Base-by-base conservation (phyloP, 331 rosid genomes). In the Erythrophleum ivorense region DNA sequence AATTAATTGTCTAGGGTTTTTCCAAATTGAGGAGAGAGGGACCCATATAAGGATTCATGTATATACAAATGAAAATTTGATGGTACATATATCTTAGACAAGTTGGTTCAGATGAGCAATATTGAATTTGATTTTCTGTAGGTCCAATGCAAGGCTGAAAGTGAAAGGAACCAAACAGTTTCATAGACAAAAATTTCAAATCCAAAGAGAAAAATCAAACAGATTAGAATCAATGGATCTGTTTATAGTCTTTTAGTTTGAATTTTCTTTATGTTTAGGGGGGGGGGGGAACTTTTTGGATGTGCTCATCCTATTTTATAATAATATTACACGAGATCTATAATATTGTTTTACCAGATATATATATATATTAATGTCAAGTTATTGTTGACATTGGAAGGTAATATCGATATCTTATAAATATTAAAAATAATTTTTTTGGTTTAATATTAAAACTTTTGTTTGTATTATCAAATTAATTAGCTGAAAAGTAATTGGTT, bases 61-160 rank as follows among this genome's bases (percentile, higher is more conserved):
- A 71, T 71, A 33, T 53, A 34, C 15, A 45, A 73, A 65, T 62
- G 63, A 58, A 70, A 52, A 2, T 79, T 62, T 69, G 84, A 79
- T 75, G 86, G 82, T 70, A 75, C 88, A n/a, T n/a, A n/a, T n/a
- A n/a, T n/a, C n/a, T n/a, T n/a, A n/a, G n/a, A n/a, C n/a, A n/a
- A n/a, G n/a, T n/a, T 57, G 48, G 41, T 54, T 24, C 29, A 24
- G 29, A 24, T 24, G 29, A 1, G 29, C 29, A 24, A 24, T 24
- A 24, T 24, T 24, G 29, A 24, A 24, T 24, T 24, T 24, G 29
- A 24, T 24, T 24, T 24, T 24, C 29, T 24, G 29, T 24, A 24
- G 29, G 29, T 24, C 29, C 72, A 7, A 6, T 43, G 46, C 7
- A 43, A 3, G 46, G 7, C n/a, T 43, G 46, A 7, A 5, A 43